These are phyloP conservation scores for Oryza australiensis DNA, from an alignment of 176 grass and related monocot genomes.

Conservation along the genomic window DNA sequence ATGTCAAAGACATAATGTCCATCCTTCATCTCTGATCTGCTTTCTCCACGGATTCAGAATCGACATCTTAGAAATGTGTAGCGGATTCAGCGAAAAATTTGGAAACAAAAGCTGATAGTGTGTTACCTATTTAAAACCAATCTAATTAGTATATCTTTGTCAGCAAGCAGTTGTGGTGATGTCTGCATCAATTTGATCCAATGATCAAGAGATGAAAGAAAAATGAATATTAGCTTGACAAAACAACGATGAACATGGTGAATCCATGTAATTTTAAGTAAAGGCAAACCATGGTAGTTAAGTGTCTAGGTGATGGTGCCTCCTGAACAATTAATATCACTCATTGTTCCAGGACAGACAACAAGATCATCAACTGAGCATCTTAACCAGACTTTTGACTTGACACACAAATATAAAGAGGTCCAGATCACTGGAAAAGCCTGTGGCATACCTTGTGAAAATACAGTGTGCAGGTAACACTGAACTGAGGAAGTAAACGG, in stretches of 20 bases:
- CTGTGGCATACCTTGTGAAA: conserved; percentile 79
- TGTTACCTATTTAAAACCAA: conserved; percentile 69
- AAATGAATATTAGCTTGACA: conserved; percentile 27
- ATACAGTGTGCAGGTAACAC: conserved; percentile 78
- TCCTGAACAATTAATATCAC: conserved; percentile 16
- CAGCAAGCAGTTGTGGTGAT: conserved; percentile 65
- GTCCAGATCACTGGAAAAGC: conserved; percentile 21
- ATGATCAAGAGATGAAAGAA: conserved; percentile 24
- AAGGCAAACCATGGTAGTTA: neutral
- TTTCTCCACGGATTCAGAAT: conserved; percentile 35
- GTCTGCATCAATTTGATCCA: conserved; percentile 59
- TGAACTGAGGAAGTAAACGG: conserved; percentile 80
- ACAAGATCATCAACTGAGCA: conserved; percentile 9
- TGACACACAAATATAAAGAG: neutral
- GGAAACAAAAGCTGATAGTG: neutral
- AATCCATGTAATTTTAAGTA: neutral
- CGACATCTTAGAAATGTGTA: conserved; percentile 12
- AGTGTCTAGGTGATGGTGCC: neutral
- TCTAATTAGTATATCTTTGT: conserved; percentile 73
- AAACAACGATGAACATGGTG: conserved; percentile 5
- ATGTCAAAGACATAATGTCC: conserved; percentile 84
- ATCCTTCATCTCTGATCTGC: conserved; percentile 73
- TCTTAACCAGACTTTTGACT: neutral
- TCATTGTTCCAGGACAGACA: neutral
- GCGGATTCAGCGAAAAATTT: conserved; percentile 3